Percentiles rank a stretch among this genome's conserved stretches.
Conservation (phyloP, 164 flowering plant species). For the Kingdonia uniflora region DNA sequence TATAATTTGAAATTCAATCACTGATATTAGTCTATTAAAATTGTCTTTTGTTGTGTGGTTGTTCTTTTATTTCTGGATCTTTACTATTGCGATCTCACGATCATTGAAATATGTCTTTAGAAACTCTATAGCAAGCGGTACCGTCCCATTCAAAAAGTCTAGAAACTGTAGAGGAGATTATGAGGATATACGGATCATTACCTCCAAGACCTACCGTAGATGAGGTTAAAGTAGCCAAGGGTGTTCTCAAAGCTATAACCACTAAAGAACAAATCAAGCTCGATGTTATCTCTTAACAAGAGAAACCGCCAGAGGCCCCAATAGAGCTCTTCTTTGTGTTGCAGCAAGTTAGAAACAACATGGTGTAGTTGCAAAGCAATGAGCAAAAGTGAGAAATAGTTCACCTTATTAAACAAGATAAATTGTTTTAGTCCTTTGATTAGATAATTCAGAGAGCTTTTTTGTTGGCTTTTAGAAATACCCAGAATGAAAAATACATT, state of each 20-base stretch:
- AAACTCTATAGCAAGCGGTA: too few relatives aligned
- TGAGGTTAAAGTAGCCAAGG: conserved; percentile 52
- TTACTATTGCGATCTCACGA: too few relatives aligned
- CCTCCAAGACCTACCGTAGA: conserved; percentile 60
- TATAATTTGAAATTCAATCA: too few relatives aligned
- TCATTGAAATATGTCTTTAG: too few relatives aligned
- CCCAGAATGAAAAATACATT: conserved; percentile 16
- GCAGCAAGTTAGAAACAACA: conserved; percentile 26
- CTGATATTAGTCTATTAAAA: too few relatives aligned
- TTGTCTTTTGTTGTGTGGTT: too few relatives aligned
- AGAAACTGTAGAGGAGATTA: conserved; percentile 48
- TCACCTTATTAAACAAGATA: conserved; percentile 30
- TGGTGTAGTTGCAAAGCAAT: conserved; percentile 34
- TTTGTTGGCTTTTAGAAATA: conserved; percentile 29
- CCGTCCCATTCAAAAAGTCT: too few relatives aligned
- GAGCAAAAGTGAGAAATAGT: conserved; percentile 54
- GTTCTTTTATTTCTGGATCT: too few relatives aligned
- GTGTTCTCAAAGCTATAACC: conserved; percentile 30
- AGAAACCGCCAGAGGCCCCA: conserved; percentile 32
- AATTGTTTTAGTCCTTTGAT: conserved; percentile 32
- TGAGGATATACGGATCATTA: conserved; percentile 40
- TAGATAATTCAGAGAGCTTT: conserved; percentile 54
- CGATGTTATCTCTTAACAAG: conserved; percentile 32
- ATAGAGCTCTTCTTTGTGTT: conserved; percentile 42
- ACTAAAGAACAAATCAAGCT: conserved; percentile 35